Conservation (phyloP, 441 rosid genomes). For the Pelargonium fulgidum region DNA sequence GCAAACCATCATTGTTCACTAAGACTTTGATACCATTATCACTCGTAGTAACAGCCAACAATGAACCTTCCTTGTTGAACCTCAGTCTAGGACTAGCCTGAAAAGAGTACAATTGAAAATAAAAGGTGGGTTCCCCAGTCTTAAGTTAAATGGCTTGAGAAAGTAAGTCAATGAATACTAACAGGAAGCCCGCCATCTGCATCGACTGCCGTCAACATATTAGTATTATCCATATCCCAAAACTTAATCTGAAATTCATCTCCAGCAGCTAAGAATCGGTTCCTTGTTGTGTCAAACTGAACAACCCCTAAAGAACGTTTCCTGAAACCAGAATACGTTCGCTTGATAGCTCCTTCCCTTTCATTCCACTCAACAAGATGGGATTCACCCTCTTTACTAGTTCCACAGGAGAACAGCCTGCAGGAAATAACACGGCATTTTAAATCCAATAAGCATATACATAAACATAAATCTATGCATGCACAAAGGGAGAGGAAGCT, state of each 20-base stretch:
- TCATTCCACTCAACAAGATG: conserved; percentile 82
- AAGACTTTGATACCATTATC: conserved; percentile 66
- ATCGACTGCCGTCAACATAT: conserved; percentile 41
- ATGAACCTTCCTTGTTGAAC: conserved; percentile 69
- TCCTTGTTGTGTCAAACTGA: conserved; percentile 73
- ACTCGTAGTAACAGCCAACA: conserved; percentile 71
- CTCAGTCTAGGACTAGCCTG: conserved; percentile 73
- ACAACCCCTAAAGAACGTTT: conserved; percentile 56
- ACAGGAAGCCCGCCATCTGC: conserved; percentile 74
- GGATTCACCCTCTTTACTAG: conserved; percentile 71
- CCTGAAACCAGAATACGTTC: conserved; percentile 54
- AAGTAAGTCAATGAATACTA: conserved; percentile 17
- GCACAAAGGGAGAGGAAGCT: not conserved
- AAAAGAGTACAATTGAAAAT: conserved; percentile 15
- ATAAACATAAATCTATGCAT: not conserved
- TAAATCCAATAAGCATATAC: conserved; percentile 6
- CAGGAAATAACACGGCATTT: conserved; percentile 15
- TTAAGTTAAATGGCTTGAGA: not conserved
- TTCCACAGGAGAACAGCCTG: conserved; percentile 74
- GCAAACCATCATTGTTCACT: conserved; percentile 64
- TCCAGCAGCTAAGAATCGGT: conserved; percentile 66
- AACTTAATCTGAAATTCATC: conserved; percentile 59
- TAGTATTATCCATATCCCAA: conserved; percentile 65
- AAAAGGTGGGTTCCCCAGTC: conserved; percentile 12
- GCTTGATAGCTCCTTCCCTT: conserved; percentile 70